phyloP scores from a whole-genome alignment of 2,329 filamentous ascomycete species.

The Dactylella cylindrospora region DNA sequence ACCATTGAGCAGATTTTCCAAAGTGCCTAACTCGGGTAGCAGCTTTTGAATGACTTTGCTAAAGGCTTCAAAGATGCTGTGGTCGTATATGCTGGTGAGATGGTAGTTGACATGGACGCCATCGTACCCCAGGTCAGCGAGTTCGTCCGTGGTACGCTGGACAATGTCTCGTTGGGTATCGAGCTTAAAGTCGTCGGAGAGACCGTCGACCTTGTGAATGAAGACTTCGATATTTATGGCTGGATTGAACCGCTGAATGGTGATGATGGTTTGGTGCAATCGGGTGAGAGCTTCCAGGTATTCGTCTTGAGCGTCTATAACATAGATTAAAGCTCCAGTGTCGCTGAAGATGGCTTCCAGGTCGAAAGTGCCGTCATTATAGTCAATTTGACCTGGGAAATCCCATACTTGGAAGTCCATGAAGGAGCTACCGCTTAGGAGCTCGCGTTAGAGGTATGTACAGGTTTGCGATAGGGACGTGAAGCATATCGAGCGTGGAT shows the following conservation, averaged over 20 bases:
- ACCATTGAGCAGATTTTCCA: slow-evolving; percentile 92
- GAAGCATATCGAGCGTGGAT: not conserved
- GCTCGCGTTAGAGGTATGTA: not conserved
- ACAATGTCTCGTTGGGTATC: slow-evolving; percentile 97
- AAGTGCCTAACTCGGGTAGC: slow-evolving; percentile 85
- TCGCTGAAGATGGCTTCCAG: slow-evolving; percentile 92
- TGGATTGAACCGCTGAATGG: slow-evolving; percentile 83
- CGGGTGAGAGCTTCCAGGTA: slow-evolving; percentile 88
- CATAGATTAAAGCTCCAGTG: slow-evolving; percentile 93
- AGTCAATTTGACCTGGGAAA: slow-evolving; percentile 91
- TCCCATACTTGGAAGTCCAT: slow-evolving; percentile 99
- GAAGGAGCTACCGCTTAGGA: slow-evolving; percentile 69
- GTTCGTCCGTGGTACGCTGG: slow-evolving; percentile 92
- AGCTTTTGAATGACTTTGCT: slow-evolving; percentile 98
- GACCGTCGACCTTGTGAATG: slow-evolving; percentile 97
- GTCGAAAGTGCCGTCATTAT: slow-evolving; percentile 84
- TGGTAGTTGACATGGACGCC: slow-evolving; percentile 94
- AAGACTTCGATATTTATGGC: slow-evolving; percentile 98
- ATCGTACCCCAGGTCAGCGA: slow-evolving; percentile 88
- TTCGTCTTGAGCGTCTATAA: slow-evolving; percentile 97
- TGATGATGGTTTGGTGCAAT: slow-evolving; percentile 84
- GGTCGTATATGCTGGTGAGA: slow-evolving; percentile 96
- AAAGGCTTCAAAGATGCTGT: slow-evolving; percentile 97
- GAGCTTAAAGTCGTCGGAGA: slow-evolving; percentile 93
- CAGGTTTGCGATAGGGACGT: not conserved